phyloP scores from a whole-genome alignment of 2,329 filamentous ascomycete genomes.

The Scedosporium apiospermum region DNA sequence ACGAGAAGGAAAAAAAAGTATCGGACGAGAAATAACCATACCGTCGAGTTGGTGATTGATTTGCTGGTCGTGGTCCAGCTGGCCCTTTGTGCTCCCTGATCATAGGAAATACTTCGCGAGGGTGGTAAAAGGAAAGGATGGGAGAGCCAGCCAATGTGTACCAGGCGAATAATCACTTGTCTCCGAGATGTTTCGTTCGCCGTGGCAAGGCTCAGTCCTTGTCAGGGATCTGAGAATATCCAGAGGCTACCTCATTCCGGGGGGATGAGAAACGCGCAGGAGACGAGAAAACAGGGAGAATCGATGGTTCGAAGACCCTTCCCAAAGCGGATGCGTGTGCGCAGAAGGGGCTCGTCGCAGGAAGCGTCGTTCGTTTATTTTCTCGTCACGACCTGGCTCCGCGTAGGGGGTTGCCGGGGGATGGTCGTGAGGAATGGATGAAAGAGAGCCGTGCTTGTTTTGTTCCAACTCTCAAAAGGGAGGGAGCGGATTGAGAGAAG shows the following conservation, averaged over 20 bases:
- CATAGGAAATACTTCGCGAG: constrained; percentile 22
- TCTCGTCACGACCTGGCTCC: neutral
- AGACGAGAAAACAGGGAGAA: constrained; percentile 6
- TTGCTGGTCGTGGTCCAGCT: constrained; percentile 50
- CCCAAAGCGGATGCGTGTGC: neutral
- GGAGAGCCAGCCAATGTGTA: neutral
- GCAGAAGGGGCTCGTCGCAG: neutral
- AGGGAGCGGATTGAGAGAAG: neutral
- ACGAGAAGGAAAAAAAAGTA: neutral
- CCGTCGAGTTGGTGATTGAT: constrained; percentile 45
- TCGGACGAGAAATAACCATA: constrained; percentile 17
- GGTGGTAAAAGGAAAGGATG: neutral
- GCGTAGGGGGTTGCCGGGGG: neutral
- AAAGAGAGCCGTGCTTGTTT: constrained; percentile 1
- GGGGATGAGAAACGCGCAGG: constrained; percentile 3
- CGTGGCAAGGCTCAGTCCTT: constrained; percentile 38
- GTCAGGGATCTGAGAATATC: constrained; percentile 49
- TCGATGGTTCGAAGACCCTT: constrained; percentile 1
- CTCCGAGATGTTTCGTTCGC: neutral
- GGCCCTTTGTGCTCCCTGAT: constrained; percentile 45
- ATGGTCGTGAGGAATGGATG: neutral
- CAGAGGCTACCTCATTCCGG: constrained; percentile 51
- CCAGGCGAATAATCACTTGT: neutral
- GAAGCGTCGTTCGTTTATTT: neutral
- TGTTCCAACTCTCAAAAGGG: constrained; percentile 1